phyloP scores from a whole-genome alignment of 441 rosid genomes.

The Breynia disticha region DNA sequence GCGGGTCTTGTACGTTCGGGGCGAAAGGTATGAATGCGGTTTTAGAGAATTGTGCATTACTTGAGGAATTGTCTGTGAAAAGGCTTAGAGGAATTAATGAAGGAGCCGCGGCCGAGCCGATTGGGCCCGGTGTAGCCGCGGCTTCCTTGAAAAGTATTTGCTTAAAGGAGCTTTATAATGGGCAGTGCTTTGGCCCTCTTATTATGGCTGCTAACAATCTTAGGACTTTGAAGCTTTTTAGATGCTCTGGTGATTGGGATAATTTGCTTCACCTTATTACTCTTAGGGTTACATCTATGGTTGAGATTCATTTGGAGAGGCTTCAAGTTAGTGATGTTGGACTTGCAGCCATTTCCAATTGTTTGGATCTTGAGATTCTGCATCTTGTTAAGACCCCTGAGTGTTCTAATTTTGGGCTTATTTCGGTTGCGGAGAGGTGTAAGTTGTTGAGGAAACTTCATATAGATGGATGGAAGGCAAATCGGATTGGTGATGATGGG shows the following conservation, averaged over 20 bases:
- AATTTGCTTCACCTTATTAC: constrained; percentile 37
- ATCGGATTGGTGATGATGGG: constrained; percentile 63
- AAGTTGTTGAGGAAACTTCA: constrained; percentile 61
- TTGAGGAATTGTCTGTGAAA: constrained; percentile 70
- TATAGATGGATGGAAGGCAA: constrained; percentile 65
- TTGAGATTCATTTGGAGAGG: constrained; percentile 66
- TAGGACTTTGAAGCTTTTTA: constrained; percentile 50
- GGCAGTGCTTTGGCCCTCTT: constrained; percentile 66
- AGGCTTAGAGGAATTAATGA: constrained; percentile 63
- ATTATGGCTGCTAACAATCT: constrained; percentile 52
- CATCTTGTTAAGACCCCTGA: constrained; percentile 64
- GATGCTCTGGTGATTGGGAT: constrained; percentile 83
- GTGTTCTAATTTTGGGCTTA: constrained; percentile 51
- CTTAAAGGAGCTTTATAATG: constrained; percentile 63
- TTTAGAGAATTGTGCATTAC: constrained; percentile 53
- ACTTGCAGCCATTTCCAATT: constrained; percentile 42
- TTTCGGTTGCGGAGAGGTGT: constrained; percentile 42
- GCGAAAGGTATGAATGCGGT: constrained; percentile 82
- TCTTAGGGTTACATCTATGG: constrained; percentile 32
- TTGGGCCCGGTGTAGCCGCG: constrained; percentile 56
- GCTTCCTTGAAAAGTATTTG: constrained; percentile 51
- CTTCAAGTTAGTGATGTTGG: constrained; percentile 59
- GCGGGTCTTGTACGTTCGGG: constrained; percentile 78
- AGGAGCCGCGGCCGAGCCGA: constrained; percentile 43
- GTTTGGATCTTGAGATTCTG: constrained; percentile 51